Base-by-base conservation (phyloP, 768 basidiomycete species). In the Lepiota brunneoincarnata region DNA sequence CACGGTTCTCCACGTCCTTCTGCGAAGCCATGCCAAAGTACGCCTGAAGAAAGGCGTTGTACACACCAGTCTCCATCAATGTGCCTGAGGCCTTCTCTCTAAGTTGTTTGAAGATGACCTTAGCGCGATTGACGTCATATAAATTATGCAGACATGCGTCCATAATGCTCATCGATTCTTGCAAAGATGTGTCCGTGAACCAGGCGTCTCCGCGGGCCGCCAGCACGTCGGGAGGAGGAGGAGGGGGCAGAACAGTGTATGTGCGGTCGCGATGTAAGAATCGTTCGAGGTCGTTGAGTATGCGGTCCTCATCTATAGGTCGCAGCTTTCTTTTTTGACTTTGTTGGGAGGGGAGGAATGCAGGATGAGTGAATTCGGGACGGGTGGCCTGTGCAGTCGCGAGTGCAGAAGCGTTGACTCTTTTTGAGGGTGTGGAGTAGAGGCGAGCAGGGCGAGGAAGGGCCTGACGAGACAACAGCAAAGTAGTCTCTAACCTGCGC, bases 131-230 rank as follows among this genome's bases (percentile, higher is more conserved):
- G 0, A 93, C 83, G 64, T 93, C 90, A 66, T 87, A 83, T 2
- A 82, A 63, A 58, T 87, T 81, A 65, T 87, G 79, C 11, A 95
- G 70, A 64, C 93, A 95, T 3, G 91, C 90, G 60, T 89, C 85
- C 70, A 95, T 89, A 58, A 95, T 79, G 0, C 89, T 83, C 10
- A 91, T 65, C 51, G 81, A 75, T 66, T 93, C 89, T 63, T 84
- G 81, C 0, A 86, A 82, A 0, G 71, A 66, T 0, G 89, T 81
- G 64, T 89, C 81, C 4, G 79, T 75, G 67, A 83, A 91, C 70
- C 81, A 82, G 47, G 77, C 58, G 57, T 79, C 77, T 7, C 34
- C 42, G 10, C 21, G 42, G 15, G 42, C 74, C 11, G 68, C 54
- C 7, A 34, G 21, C 0, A 64, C 63, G 59, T 80, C 77, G 20